A percentile compares a stretch with the other conserved stretches of the same genome.
Conservation (phyloP, 2,329 filamentous ascomycete genomes). For the Emergomyces orientalis region DNA sequence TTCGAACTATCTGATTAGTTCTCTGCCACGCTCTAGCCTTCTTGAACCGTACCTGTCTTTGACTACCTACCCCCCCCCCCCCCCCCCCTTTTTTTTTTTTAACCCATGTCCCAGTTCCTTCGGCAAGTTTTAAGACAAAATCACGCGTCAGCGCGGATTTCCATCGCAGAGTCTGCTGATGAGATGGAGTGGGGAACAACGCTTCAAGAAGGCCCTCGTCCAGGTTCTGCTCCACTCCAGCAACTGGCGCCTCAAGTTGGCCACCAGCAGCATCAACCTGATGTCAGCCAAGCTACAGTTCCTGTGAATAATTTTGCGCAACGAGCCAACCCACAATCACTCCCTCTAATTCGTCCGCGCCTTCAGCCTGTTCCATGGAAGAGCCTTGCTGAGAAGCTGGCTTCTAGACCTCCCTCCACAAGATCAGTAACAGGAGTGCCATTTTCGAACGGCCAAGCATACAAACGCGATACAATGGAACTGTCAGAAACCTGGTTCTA, state of each 20-base stretch:
- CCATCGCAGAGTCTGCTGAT: background rate
- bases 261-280: background rate
- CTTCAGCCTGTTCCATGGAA: background rate
- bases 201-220: background rate
- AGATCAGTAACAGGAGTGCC: background rate
- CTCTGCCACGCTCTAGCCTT: background rate
- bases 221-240: background rate
- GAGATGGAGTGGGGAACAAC: constrained; percentile 12
- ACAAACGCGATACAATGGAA: background rate
- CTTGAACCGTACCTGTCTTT: background rate
- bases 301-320: background rate
- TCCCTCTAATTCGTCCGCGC: background rate
- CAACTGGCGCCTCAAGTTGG: background rate
- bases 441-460: background rate
- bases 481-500: background rate
- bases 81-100: no score
- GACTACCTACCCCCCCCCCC: background rate
- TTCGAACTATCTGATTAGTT: constrained; percentile 1
- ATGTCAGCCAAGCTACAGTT: background rate
- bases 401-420: background rate
- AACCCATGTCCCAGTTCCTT: background rate
- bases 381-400: background rate
- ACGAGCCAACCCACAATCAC: background rate
- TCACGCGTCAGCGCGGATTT: background rate
- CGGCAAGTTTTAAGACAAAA: constrained; percentile 2